Conservation (phyloP, 192 early-diverging fungal genomes). For the Backusella liffmaniae region DNA sequence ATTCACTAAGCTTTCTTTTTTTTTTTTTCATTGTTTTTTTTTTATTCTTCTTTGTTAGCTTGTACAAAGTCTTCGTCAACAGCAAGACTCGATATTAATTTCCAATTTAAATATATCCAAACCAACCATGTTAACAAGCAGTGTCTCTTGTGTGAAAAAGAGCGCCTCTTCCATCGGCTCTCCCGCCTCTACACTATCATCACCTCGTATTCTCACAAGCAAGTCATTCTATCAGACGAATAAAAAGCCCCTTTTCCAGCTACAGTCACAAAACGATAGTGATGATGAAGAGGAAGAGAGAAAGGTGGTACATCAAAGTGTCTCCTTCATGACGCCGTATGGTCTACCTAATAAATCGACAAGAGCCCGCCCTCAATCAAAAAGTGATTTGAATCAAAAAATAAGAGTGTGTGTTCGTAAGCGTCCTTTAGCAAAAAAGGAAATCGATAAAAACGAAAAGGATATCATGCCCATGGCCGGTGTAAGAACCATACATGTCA, state of each 20-base stretch:
- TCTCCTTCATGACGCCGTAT: constrained; percentile 72
- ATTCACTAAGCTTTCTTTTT: background rate
- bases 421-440: constrained; percentile 88
- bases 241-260: background rate
- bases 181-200: background rate
- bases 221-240: background rate
- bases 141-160: constrained; percentile 5
- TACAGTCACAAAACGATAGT: constrained; percentile 2
- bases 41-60: background rate
- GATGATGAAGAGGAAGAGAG: constrained; percentile 13
- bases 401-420: constrained; percentile 98
- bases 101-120: constrained; percentile 19
- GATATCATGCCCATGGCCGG: constrained; percentile 77
- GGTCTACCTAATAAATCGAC: constrained; percentile 54
- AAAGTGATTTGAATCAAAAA: constrained; percentile 69
- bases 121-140: constrained; percentile 11
- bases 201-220: background rate
- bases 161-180: background rate
- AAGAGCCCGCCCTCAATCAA: background rate
- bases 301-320: constrained; percentile 16
- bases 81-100: constrained; percentile 35
- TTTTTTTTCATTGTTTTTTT: background rate
- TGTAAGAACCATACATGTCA: constrained; percentile 72
- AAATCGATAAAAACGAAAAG: constrained; percentile 74
- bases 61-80: constrained; percentile 36